Base-by-base conservation (phyloP, 129 eudicot species). In the Escallonia herrerae region DNA sequence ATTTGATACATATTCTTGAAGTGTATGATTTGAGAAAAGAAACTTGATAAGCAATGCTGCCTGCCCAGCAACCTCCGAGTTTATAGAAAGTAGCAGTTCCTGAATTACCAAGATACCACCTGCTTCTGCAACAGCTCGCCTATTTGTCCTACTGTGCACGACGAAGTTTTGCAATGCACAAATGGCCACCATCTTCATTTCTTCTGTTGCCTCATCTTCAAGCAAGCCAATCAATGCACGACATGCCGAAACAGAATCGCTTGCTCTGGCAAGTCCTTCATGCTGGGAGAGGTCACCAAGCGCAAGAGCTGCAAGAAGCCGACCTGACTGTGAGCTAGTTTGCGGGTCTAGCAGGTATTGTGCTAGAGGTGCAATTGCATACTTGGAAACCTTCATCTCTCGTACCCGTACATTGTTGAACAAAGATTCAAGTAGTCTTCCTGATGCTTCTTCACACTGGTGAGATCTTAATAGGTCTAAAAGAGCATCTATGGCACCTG, bases 101-200 rank as follows among this genome's bases (percentile, higher is more conserved):
- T 85, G 96, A 63, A 89, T 72, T 39, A 79, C 83, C 66, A 85
- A 60, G 13, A 89, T 75, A 15, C 96, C 96, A n/a, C 96, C 94
- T 12, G 96, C 90, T 72, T 89, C 96, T 37, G 94, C 96, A 68
- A 89, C 87, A 61, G 90, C 85, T 56, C 90, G 83, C 66, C 95
- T 81, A 57, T 89, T 89, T 60, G 90, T 82, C 69, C 95, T 76
- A 72, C 90, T 85, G 45, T 71, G 83, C 90, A 83, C 79, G n/a
- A 85, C 95, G 67, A 85, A 83, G 68, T 89, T 89, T 64, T 89
- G 96, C 62, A 89, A 63, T 39, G 95, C 95, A 70, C 96, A 89
- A 69, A 89, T 65, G 33, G 94, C 84, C 75, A 85, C 94, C 86
- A 85, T 76, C 64, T 74, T 83, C 80, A 85, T 78, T 74, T 85